Evolutionary conservation across 2,329 filamentous ascomycete species (phyloP).

Genomic region (Talaromyces pinophilus): DNA sequence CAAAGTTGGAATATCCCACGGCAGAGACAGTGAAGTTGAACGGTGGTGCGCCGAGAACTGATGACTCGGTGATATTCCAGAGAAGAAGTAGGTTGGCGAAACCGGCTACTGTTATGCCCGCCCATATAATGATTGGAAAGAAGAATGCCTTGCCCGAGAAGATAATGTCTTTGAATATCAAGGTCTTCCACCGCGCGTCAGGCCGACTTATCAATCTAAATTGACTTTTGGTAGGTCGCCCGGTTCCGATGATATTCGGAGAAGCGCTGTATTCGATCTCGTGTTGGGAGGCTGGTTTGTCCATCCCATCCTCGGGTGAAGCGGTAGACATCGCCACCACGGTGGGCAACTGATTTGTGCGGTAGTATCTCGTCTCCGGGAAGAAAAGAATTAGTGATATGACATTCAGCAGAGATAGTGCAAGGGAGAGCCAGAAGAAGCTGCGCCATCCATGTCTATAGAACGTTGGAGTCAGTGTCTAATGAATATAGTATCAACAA

Average conservation of each 20-base stretch:
- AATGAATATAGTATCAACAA: not conserved
- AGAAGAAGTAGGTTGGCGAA: not conserved
- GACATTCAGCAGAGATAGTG: not conserved
- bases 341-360: not conserved
- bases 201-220: not conserved
- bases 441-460: not conserved
- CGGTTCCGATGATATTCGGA: not conserved
- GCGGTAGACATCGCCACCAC: not conserved
- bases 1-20: constrained; percentile 1
- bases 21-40: not conserved
- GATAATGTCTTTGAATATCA: not conserved
- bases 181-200: not conserved
- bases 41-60: not conserved
- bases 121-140: not conserved
- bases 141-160: not conserved
- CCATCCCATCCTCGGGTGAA: not conserved
- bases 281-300: not conserved
- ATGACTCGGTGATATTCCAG: not conserved
- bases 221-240: not conserved
- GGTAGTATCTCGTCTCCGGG: not conserved
- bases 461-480: not conserved
- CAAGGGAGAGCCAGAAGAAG: not conserved
- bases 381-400: not conserved
- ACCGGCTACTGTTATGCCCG: not conserved
- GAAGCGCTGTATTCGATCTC: not conserved